Percentiles rank a stretch among this genome's conserved stretches.
Evolutionary conservation across 352 stramenopile species (phyloP).

Genomic region (Phytopythium vexans): DNA sequence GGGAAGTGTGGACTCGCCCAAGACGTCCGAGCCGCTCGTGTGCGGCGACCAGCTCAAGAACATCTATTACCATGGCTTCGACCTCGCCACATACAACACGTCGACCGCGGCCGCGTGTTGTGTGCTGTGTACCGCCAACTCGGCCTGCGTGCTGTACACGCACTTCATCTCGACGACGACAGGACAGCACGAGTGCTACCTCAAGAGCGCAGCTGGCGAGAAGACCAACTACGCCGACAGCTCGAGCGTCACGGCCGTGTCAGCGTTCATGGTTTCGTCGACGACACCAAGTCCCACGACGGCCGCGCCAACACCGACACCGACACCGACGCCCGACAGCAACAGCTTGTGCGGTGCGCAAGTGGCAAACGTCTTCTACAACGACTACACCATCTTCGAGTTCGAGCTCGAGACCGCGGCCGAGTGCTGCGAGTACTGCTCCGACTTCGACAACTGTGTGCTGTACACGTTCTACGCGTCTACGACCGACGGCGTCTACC

Average conservation of each 20-base stretch:
- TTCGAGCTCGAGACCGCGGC: constrained; percentile 17
- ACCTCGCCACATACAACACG: constrained; percentile 2
- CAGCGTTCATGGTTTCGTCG: constrained; percentile 14
- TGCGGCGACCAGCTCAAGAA: too few species aligned
- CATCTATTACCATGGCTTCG: too few species aligned
- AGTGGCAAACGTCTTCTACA: constrained; percentile 18
- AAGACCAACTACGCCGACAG: constrained; percentile 38
- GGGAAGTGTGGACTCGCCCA: constrained; percentile 2
- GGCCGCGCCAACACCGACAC: constrained; percentile 4
- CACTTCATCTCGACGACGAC: constrained; percentile 31
- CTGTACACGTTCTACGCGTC: constrained; percentile 25
- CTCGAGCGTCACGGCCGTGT: constrained; percentile 19
- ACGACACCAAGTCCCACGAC: not conserved
- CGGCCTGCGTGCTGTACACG: constrained; percentile 40
- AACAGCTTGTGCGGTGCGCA: constrained; percentile 9
- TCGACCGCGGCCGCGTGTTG: constrained; percentile 27
- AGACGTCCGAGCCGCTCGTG: too few species aligned
- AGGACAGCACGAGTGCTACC: constrained; percentile 24
- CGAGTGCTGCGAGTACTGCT: constrained; percentile 21
- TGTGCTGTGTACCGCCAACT: constrained; percentile 18
- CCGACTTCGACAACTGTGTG: constrained; percentile 16
- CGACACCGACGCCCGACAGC: constrained; percentile 8
- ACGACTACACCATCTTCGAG: constrained; percentile 20
- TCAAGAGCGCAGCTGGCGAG: constrained; percentile 24
- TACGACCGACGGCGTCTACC: constrained; percentile 15